Conservation (phyloP, 768 basidiomycete genomes). For the Strobilomyces confusus region DNA sequence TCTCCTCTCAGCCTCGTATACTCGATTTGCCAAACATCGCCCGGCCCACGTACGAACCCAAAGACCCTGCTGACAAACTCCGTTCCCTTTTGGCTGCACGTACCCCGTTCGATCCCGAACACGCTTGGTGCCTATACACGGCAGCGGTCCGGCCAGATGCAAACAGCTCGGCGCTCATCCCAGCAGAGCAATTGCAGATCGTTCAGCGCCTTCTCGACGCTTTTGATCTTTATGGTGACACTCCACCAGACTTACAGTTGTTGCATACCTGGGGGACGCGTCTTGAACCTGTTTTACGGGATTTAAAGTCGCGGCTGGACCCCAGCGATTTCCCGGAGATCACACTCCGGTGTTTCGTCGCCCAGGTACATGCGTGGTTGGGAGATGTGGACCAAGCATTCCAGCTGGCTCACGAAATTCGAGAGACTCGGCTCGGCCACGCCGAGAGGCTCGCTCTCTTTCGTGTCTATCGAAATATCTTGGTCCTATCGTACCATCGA, state of each 20-base stretch:
- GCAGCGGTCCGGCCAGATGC: constrained; percentile 4
- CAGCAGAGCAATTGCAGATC: constrained; percentile 25
- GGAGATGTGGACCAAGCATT: constrained; percentile 36
- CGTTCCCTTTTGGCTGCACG: constrained; percentile 16
- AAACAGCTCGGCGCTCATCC: constrained; percentile 15
- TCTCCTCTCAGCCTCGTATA: constrained; percentile 11
- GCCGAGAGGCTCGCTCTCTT: constrained; percentile 22
- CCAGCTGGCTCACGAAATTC: constrained; percentile 24
- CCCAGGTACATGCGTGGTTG: constrained; percentile 34
- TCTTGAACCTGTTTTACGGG: constrained; percentile 32
- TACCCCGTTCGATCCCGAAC: constrained; percentile 32
- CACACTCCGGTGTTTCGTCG: constrained; percentile 27
- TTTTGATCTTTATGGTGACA: constrained; percentile 12
- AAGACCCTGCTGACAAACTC: constrained; percentile 11
- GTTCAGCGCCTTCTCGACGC: constrained; percentile 22
- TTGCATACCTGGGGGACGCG: constrained; percentile 36
- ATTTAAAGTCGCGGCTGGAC: constrained; percentile 22
- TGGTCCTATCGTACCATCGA: constrained; percentile 34
- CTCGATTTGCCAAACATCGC: constrained; percentile 5
- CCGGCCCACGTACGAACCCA: constrained; percentile 4
- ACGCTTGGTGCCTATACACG: constrained; percentile 40
- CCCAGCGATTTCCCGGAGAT: constrained; percentile 17
- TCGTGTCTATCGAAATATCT: constrained; percentile 35
- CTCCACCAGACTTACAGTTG: constrained; percentile 15
- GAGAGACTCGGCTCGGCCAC: constrained; percentile 15